Evolutionary conservation across 2,329 filamentous ascomycete genomes (phyloP).

Genomic region (Arthrobotrys sinensis): DNA sequence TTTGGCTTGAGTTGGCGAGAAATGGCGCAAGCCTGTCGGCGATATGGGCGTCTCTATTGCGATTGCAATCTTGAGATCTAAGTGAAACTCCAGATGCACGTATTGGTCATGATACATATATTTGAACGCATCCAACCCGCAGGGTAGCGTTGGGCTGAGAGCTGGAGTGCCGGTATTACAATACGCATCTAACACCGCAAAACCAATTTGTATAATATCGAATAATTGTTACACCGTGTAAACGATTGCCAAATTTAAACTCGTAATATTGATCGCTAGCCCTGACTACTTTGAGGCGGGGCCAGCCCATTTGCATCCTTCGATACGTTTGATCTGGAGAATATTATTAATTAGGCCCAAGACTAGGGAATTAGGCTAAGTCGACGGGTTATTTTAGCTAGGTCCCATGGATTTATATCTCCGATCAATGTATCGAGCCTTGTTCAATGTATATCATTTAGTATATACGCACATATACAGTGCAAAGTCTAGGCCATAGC

Average conservation of each 20-base stretch:
- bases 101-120: no score
- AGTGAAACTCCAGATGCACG: background rate
- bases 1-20: constrained; percentile 12
- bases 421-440: background rate
- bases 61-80: background rate
- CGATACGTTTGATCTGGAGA: no score
- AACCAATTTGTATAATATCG: background rate
- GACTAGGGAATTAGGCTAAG: constrained; percentile 1
- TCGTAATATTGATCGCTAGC: background rate
- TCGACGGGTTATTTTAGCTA: background rate
- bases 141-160: no score
- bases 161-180: no score
- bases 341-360: background rate
- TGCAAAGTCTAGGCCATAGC: background rate
- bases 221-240: background rate
- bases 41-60: background rate
- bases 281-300: no score
- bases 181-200: background rate
- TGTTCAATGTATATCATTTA: background rate
- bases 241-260: background rate
- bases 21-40: constrained; percentile 11
- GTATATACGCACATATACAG: no score
- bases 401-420: constrained; percentile 1
- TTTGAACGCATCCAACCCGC: no score
- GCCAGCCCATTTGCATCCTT: no score